A percentile compares a stretch with the other conserved stretches of the same genome.
phyloP scores from a whole-genome alignment of 768 basidiomycete genomes.

The Xerocomus brunneocitrinus region DNA sequence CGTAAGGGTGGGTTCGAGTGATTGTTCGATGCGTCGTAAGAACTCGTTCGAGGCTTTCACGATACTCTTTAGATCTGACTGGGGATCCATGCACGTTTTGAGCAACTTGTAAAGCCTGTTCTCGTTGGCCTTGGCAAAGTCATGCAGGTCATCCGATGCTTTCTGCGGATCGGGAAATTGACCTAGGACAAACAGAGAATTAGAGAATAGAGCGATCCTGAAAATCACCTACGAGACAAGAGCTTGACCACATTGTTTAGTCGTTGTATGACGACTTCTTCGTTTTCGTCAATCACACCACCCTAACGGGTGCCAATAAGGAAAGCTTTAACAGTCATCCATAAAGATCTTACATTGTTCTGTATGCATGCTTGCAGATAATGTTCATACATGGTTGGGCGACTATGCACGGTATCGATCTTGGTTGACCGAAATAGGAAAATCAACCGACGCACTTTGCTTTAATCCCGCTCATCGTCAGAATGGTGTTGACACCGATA shows the following conservation, averaged over 20 bases:
- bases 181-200: conserved; percentile 30
- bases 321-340: not conserved
- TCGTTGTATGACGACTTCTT: conserved; percentile 53
- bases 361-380: conserved; percentile 71
- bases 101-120: conserved; percentile 79
- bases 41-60: conserved; percentile 84
- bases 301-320: conserved; percentile 48
- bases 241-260: conserved; percentile 53
- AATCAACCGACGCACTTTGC: conserved; percentile 39
- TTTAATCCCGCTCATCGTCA: conserved; percentile 61
- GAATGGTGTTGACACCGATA: conserved; percentile 49
- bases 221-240: conserved; percentile 52
- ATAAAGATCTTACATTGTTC: conserved; percentile 66
- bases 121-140: conserved; percentile 87
- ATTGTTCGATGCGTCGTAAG: conserved; percentile 67
- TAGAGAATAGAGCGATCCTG: not conserved
- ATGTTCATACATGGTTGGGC: conserved; percentile 65
- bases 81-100: conserved; percentile 76
- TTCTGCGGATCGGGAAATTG: conserved; percentile 67
- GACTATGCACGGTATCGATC: conserved; percentile 36
- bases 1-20: conserved; percentile 49
- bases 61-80: conserved; percentile 76
- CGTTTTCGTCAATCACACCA: conserved; percentile 83
- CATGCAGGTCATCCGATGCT: conserved; percentile 69
- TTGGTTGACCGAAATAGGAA: not conserved